phyloP scores from a whole-genome alignment of 192 early-diverging fungal genomes.

The Coemansia sp. region DNA sequence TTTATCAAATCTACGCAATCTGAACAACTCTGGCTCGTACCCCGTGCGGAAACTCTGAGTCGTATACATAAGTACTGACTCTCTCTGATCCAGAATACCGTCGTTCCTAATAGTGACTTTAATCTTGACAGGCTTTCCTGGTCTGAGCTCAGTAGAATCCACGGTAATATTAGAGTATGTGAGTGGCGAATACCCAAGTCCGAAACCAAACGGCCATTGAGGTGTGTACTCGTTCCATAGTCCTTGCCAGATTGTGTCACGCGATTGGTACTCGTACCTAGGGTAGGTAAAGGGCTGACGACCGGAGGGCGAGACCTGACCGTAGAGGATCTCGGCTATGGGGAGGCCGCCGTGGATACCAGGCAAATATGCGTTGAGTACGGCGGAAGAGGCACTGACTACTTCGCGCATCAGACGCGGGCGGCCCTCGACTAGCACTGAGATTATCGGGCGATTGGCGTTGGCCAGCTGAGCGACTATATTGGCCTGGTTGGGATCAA shows the following conservation, averaged over 20 bases:
- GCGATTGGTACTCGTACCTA: conserved; percentile 41
- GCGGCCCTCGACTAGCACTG: conserved; percentile 57
- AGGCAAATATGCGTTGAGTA: conserved; percentile 57
- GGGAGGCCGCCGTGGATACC: conserved; percentile 62
- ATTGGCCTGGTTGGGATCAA: conserved; percentile 34
- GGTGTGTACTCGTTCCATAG: conserved; percentile 51
- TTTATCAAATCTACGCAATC: conserved; percentile 58
- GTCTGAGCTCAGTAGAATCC: conserved; percentile 1
- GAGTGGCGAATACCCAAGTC: conserved; percentile 56
- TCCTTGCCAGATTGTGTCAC: conserved; percentile 48
- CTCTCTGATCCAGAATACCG: conserved; percentile 43
- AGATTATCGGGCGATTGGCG: conserved; percentile 37
- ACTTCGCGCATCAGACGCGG: conserved; percentile 56
- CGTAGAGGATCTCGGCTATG: conserved; percentile 60
- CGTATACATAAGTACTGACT: conserved; percentile 59
- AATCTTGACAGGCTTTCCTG: conserved; percentile 27
- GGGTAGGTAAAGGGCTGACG: conserved; percentile 63
- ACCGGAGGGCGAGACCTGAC: conserved; percentile 58
- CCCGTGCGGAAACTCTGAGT: conserved; percentile 55
- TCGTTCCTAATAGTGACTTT: conserved; percentile 48
- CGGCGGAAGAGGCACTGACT: conserved; percentile 37
- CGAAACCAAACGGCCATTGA: conserved; percentile 59
- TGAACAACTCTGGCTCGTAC: conserved; percentile 56
- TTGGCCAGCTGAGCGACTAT: conserved; percentile 24
- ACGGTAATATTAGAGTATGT: conserved; percentile 50